Base-by-base conservation (phyloP, 1,284 basidiomycete species). In the Tremellales sp. region DNA sequence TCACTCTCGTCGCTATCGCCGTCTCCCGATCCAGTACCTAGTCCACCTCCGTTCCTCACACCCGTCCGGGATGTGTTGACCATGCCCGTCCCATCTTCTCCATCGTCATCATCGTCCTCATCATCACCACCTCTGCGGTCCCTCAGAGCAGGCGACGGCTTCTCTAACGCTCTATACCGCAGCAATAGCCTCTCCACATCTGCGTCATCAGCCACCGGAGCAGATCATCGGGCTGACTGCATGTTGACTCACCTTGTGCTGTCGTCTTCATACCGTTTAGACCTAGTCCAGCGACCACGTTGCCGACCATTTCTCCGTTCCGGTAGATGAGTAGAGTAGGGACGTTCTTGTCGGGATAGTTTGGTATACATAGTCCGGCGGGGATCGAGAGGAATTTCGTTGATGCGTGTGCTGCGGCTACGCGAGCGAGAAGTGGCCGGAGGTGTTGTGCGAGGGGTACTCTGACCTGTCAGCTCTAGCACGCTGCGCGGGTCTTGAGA, bases 311-410 rank as follows among this genome's bases (percentile, higher is more conserved):
- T 42, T 94, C 86, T 15, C 96, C 96, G 57, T 86, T 86, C 37
- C 88, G 82, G 74, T 98, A 98, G 33, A 97, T 79, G 57, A 98
- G 84, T 49, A 98, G 76, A 76, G 94, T 97, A 1, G 94, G 96
- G 41, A 93, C 75, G 51, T 93, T 86, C 35, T 83, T 80, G 65
- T 97, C 94, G 7, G 94, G 94, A 45, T 97, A 86, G 73, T 97
- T 87, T 22, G 89, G 85, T 61, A 98, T 97, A 76, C 94, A 97
- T 73, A 94, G 89, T 75, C 89, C 84, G 25, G 92, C 92, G 2
- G 94, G 84, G 61, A 98, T 97, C 31, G 88, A 90, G 54, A 97
- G 87, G 64, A 98, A 97, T 74, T 97, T 97, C 8, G 92, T 89
- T 23, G 85, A 83, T 2, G 92, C 89, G 72, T 97, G 86, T 47